Conservation (phyloP, 2,329 filamentous ascomycete genomes). For the Amphichorda felina region DNA sequence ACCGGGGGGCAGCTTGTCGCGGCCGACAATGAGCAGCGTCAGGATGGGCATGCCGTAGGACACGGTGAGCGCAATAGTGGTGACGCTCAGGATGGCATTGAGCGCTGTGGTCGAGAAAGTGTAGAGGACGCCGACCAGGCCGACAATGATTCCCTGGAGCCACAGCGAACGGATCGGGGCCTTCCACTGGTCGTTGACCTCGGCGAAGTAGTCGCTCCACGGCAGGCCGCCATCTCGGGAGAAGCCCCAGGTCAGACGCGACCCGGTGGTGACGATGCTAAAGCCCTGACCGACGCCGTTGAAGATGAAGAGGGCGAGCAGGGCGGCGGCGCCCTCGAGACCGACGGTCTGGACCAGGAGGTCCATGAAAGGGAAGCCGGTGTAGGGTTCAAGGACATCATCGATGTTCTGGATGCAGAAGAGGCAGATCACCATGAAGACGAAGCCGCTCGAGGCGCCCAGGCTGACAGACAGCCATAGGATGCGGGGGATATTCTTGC, state of each 20-base stretch:
- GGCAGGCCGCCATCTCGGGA: constrained; percentile 26
- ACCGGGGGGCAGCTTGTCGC: constrained; percentile 28
- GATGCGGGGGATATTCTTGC: constrained; percentile 27
- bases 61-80: constrained; percentile 33
- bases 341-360: constrained; percentile 16
- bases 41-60: constrained; percentile 25
- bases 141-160: constrained; percentile 23
- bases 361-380: constrained; percentile 26
- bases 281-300: constrained; percentile 34
- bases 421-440: constrained; percentile 31
- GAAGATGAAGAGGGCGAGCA: constrained; percentile 33
- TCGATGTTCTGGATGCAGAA: constrained; percentile 28
- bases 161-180: constrained; percentile 31
- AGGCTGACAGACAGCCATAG: constrained; percentile 31
- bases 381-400: constrained; percentile 15
- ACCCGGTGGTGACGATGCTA: constrained; percentile 28
- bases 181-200: constrained; percentile 25
- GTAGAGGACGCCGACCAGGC: constrained; percentile 31
- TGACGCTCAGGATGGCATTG: constrained; percentile 33
- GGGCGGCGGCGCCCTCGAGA: constrained; percentile 17
- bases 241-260: constrained; percentile 30
- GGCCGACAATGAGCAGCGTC: constrained; percentile 26
- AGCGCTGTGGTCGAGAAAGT: constrained; percentile 33
- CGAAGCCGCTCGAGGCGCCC: constrained; percentile 23
- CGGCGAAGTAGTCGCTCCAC: constrained; percentile 23